phyloP scores from a whole-genome alignment of 1,284 basidiomycete genomes.

The Sanguinoderma infundibulare region DNA sequence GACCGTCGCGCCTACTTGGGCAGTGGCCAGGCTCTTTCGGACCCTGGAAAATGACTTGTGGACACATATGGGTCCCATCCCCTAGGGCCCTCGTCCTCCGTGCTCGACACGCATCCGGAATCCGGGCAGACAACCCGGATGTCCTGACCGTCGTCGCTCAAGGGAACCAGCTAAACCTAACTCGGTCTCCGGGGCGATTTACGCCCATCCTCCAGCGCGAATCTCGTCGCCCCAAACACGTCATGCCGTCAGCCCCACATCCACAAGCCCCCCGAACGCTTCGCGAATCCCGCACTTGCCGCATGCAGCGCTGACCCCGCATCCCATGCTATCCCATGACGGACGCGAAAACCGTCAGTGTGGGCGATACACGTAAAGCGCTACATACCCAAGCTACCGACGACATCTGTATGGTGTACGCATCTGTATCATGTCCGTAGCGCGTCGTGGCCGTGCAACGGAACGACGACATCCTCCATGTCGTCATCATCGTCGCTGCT shows the following conservation, averaged over 20 bases:
- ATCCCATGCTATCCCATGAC: background rate
- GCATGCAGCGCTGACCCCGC: too few relatives aligned
- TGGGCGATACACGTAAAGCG: background rate
- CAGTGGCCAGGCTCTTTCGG: background rate
- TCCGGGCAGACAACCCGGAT: background rate
- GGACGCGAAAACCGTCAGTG: background rate
- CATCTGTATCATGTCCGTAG: conserved; percentile 21
- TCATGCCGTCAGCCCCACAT: too few relatives aligned
- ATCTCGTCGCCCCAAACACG: too few relatives aligned
- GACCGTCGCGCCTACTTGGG: background rate
- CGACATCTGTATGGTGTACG: background rate
- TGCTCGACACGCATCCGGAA: background rate
- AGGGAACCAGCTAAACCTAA: background rate
- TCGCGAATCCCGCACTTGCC: too few relatives aligned
- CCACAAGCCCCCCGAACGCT: too few relatives aligned
- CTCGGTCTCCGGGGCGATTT: background rate
- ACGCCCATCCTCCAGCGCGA: background rate
- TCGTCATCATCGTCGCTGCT: conserved; percentile 20
- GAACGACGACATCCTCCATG: conserved; percentile 27
- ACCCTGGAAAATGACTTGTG: background rate
- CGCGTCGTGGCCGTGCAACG: conserved; percentile 6
- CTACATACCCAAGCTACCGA: background rate
- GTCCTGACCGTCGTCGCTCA: background rate
- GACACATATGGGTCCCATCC: conserved; percentile 15
- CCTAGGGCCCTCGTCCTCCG: background rate